These are phyloP conservation scores for Escallonia rubra DNA, from an alignment of 129 eudicot species.

Conservation along the genomic window DNA sequence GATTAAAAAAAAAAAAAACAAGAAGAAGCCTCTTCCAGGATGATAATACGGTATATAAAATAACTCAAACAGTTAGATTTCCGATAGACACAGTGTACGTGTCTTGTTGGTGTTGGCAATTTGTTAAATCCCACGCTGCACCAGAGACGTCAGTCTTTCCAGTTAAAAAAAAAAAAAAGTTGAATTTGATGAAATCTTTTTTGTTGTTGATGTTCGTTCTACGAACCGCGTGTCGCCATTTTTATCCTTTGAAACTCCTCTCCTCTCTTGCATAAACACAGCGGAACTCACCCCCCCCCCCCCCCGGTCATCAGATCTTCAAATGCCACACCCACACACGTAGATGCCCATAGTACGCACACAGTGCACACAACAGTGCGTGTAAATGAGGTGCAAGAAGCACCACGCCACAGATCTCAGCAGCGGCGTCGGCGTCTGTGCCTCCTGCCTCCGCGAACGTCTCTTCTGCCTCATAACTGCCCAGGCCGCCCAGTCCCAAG, in stretches of 20 bases:
- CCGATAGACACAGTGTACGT: too few relatives aligned
- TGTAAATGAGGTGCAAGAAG: conserved; percentile 69
- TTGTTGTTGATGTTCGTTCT: not conserved
- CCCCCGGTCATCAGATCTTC: not conserved
- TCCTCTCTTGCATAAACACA: not conserved
- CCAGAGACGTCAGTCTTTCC: too few relatives aligned
- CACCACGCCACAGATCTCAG: conserved; percentile 67
- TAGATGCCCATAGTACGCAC: too few relatives aligned
- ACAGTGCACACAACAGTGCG: not conserved
- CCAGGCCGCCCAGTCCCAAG: conserved; percentile 22
- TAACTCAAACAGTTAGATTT: too few relatives aligned
- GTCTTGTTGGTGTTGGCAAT: too few relatives aligned
- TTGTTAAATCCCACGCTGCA: too few relatives aligned
- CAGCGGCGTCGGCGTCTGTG: conserved; percentile 68
- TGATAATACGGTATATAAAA: too few relatives aligned
- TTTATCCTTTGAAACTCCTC: not conserved
- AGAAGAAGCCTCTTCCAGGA: too few relatives aligned
- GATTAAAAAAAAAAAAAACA: too few relatives aligned
- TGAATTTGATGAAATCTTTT: too few relatives aligned
- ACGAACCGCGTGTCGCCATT: conserved; percentile 8
- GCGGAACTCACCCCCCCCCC: not conserved
- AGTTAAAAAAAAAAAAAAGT: too few relatives aligned
- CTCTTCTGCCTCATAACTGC: conserved; percentile 38
- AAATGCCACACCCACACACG: too few relatives aligned
- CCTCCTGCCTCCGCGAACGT: conserved; percentile 70